Evolutionary conservation across 345 rosid species (phyloP).

Genomic region (Syzygium grande): DNA sequence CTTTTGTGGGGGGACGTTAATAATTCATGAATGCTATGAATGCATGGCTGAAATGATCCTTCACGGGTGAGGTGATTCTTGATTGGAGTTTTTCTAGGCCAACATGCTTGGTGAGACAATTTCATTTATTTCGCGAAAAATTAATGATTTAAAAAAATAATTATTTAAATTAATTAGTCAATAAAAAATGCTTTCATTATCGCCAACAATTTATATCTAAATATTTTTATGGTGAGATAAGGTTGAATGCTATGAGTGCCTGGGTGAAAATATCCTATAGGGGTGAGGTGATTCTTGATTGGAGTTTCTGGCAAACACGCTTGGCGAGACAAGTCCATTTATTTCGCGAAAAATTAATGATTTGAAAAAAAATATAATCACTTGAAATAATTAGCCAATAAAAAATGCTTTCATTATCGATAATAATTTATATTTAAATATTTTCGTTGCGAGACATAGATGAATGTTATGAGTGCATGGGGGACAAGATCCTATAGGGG

Average conservation of each 20-base stretch:
- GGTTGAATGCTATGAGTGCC: background rate
- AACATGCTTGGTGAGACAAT: background rate
- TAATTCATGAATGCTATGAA: background rate
- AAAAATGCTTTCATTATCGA: background rate
- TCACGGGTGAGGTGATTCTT: background rate
- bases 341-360: background rate
- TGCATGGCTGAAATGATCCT: background rate
- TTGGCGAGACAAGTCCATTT: background rate
- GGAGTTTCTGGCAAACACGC: background rate
- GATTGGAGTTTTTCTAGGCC: background rate
- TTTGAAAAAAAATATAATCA: fast-evolving
- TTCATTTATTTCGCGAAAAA: background rate
- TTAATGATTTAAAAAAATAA: background rate
- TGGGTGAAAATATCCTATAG: background rate
- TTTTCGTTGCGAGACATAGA: fast-evolving
- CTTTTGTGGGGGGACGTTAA: background rate
- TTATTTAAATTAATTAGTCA: fast-evolving
- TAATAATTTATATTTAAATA: fast-evolving
- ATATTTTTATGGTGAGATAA: too few species aligned
- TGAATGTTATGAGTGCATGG: background rate
- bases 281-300: background rate
- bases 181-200: background rate
- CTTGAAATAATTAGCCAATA: background rate
- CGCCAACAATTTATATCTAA: background rate
- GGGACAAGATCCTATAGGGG: background rate